These are phyloP conservation scores for Podospora pseudoanserina DNA, from an alignment of 495 filamentous ascomycete genomes.

Conservation along the genomic window DNA sequence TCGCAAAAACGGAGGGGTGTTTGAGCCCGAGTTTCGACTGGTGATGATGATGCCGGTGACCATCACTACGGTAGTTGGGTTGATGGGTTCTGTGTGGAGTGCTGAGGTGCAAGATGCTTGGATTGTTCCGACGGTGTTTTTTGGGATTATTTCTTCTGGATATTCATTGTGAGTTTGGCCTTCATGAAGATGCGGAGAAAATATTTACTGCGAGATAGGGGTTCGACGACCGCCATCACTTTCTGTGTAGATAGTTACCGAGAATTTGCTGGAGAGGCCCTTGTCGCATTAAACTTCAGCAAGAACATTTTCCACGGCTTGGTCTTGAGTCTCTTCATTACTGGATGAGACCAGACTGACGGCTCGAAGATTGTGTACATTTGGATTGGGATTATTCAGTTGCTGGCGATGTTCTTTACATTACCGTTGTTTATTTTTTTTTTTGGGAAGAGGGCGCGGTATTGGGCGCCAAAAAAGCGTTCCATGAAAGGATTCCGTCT, in stretches of 20 bases:
- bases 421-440: constrained; percentile 91
- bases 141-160: constrained; percentile 87
- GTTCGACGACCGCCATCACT: constrained; percentile 87
- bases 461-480: constrained; percentile 87
- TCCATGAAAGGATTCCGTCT: constrained; percentile 28
- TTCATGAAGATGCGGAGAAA: neutral
- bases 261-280: constrained; percentile 88
- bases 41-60: constrained; percentile 88
- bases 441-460: constrained; percentile 86
- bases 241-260: constrained; percentile 93
- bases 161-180: constrained; percentile 57
- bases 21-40: constrained; percentile 92
- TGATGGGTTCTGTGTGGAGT: constrained; percentile 94
- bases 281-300: constrained; percentile 91
- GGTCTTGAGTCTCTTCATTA: constrained; percentile 88
- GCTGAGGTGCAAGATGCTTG: constrained; percentile 68
- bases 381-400: constrained; percentile 73
- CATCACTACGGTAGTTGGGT: constrained; percentile 72
- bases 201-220: constrained; percentile 27
- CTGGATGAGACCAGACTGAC: constrained; percentile 71
- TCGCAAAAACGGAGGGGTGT: constrained; percentile 79
- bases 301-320: constrained; percentile 92
- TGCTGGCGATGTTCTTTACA: constrained; percentile 66
- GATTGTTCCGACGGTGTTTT: constrained; percentile 92
- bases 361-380: constrained; percentile 77